These are phyloP conservation scores for Cyclotella choctawhatcheeana DNA, from an alignment of 108 stramenopile species.

Conservation along the genomic window DNA sequence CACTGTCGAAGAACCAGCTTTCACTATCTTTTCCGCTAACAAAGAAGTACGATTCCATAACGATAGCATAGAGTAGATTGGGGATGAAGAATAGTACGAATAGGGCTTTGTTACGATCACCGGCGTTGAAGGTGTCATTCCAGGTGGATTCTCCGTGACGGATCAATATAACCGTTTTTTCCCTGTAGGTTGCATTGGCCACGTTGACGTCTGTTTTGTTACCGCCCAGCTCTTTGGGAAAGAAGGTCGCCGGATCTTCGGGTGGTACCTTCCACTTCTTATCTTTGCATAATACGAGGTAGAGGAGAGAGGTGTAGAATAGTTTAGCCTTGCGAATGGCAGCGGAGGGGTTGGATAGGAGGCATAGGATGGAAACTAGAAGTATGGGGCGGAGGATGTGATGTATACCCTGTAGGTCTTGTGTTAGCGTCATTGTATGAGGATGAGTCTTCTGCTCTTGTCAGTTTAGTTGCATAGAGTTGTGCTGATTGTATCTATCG, in stretches of 20 bases:
- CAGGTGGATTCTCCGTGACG: conserved; percentile 89
- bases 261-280: conserved; percentile 72
- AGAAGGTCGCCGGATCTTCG: conserved; percentile 62
- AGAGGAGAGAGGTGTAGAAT: conserved; percentile 58
- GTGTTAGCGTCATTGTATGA: conserved; percentile 2
- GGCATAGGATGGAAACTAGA: conserved; percentile 58
- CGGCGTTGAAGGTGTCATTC: conserved; percentile 93
- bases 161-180: conserved; percentile 81
- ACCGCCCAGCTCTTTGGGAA: conserved; percentile 47
- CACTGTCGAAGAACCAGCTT: conserved; percentile 87
- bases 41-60: conserved; percentile 72
- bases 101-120: conserved; percentile 63
- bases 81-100: conserved; percentile 80
- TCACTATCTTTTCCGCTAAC: conserved; percentile 68
- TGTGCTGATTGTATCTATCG: too few relatives aligned
- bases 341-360: conserved; percentile 63
- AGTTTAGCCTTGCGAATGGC: conserved; percentile 67
- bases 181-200: conserved; percentile 45
- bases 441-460: too few relatives aligned
- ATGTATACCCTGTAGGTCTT: conserved; percentile 29
- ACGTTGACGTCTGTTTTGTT: background rate
- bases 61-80: conserved; percentile 62
- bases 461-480: too few relatives aligned
- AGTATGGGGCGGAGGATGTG: conserved; percentile 67
- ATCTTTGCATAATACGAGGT: conserved; percentile 74